Evolutionary conservation across 176 grass and related monocot genomes (phyloP), one percentile per base, ranked within the genome.

Genomic region (Elymus sibiricus): DNA sequence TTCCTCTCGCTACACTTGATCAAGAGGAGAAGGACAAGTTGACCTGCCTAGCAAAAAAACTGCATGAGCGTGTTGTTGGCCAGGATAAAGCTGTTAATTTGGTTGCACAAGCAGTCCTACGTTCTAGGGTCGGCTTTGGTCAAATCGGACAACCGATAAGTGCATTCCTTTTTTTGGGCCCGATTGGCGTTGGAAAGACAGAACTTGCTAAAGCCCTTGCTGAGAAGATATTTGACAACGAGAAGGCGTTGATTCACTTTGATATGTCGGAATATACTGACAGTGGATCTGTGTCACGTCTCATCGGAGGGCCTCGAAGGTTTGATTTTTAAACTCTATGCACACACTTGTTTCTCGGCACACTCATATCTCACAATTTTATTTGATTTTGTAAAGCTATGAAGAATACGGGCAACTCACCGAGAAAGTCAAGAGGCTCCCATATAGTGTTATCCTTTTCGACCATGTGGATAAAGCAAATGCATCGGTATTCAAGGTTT

Each of bases 141-240:
- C 9, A 70, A 11, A 31, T 55, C 9, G 5, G n/a, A 9, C 77
- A 71, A 37, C 88, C 82, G 6, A 80, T 67, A 8, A 58, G 75
- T 5, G 73, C 78, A 0, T 79, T 93, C 15, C 78, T 93, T 2
- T 93, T 93, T 21, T 7, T 77, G 17, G 92, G 88, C 19, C 25
- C 92, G 10, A 76, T 83, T 5, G 92, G 92, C 21, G 86, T 91
- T 3, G 92, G 92, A 4, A 94, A 94, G 81, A 90, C 81, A 4
- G 85, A 88, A 31, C 88, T 93, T 5, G 76, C 91, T 7, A 91
- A 93, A 26, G 88, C 92, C 16, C 47, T 93, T 7, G 79, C 88
- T 0, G 74, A 87, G 32, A 74, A 90, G 69, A 43, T 87, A 1
- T 77, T 78, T 24, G 40, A 80, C 39, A 47, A 39, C 13, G 86